A percentile compares a stretch with the other conserved stretches of the same genome.
phyloP scores from a whole-genome alignment of 2,329 filamentous ascomycete species.

The Colletotrichum paranaense region DNA sequence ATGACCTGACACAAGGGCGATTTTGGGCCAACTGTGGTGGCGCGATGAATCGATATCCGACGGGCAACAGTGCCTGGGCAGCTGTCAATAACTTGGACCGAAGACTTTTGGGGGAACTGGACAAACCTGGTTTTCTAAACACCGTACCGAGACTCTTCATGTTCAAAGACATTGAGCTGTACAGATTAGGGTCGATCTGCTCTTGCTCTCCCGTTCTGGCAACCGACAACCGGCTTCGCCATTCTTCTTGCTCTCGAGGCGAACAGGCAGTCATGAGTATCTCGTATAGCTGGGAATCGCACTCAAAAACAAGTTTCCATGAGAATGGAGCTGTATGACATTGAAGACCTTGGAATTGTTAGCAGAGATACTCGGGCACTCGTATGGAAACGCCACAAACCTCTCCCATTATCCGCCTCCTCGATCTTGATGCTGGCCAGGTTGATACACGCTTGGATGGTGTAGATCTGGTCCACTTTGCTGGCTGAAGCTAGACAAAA shows the following conservation, averaged over 20 bases:
- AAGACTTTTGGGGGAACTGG: background rate
- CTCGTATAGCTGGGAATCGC: conserved; percentile 81
- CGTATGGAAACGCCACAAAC: conserved; percentile 53
- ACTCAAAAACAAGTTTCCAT: conserved; percentile 92
- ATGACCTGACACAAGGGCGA: conserved; percentile 80
- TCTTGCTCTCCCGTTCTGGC: conserved; percentile 61
- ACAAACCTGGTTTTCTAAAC: conserved; percentile 76
- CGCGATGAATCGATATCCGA: conserved; percentile 81
- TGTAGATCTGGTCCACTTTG: conserved; percentile 75
- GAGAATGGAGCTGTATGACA: conserved; percentile 88
- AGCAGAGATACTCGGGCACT: conserved; percentile 22
- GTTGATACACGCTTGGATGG: conserved; percentile 79
- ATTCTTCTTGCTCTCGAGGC: conserved; percentile 80
- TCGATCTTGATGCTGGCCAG: conserved; percentile 75
- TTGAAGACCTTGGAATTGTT: conserved; percentile 74
- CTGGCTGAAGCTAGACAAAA: conserved; percentile 79
- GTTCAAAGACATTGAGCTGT: conserved; percentile 74
- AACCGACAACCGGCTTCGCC: conserved; percentile 76
- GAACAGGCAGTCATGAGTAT: conserved; percentile 89
- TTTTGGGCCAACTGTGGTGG: conserved; percentile 78
- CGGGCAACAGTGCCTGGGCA: conserved; percentile 70
- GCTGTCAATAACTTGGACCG: background rate
- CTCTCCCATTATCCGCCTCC: conserved; percentile 79
- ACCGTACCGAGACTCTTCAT: conserved; percentile 81
- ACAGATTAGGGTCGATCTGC: conserved; percentile 59